Evolutionary conservation across 2,329 filamentous ascomycete species (phyloP).

Genomic region (Clathrospora elynae): DNA sequence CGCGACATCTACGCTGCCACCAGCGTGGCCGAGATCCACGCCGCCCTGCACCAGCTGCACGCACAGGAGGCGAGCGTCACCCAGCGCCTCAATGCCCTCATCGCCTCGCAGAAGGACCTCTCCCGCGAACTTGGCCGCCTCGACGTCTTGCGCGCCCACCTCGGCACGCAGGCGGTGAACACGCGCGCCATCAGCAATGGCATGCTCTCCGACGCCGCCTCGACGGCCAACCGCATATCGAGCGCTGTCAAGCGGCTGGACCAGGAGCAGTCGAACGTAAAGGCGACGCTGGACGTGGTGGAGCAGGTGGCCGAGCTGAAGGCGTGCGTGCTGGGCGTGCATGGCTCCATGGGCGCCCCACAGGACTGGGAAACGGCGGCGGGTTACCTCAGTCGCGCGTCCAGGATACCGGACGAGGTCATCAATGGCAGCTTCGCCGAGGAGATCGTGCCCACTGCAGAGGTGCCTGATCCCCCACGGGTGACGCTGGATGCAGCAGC

Average conservation of each 20-base stretch:
- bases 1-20: conserved; percentile 65
- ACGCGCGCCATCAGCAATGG: conserved; percentile 83
- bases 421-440: conserved; percentile 85
- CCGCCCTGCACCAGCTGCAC: conserved; percentile 75
- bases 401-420: conserved; percentile 78
- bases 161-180: conserved; percentile 84
- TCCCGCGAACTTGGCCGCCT: conserved; percentile 84
- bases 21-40: conserved; percentile 78
- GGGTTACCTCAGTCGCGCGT: conserved; percentile 82
- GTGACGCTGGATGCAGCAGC: conserved; percentile 85
- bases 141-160: conserved; percentile 84
- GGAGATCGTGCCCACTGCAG: conserved; percentile 90
- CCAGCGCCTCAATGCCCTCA: conserved; percentile 72
- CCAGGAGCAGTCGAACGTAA: conserved; percentile 87
- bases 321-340: conserved; percentile 90
- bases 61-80: conserved; percentile 76
- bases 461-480: conserved; percentile 89
- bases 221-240: conserved; percentile 84
- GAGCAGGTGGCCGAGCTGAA: conserved; percentile 97
- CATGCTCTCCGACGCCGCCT: conserved; percentile 85
- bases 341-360: conserved; percentile 94
- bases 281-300: conserved; percentile 86
- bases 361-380: conserved; percentile 99
- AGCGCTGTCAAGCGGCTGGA: conserved; percentile 86
- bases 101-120: conserved; percentile 84